Evolutionary conservation across 1,139 yeast species (phyloP), one percentile per base, ranked within the genome.

Genomic region (Taphrina betulina): DNA sequence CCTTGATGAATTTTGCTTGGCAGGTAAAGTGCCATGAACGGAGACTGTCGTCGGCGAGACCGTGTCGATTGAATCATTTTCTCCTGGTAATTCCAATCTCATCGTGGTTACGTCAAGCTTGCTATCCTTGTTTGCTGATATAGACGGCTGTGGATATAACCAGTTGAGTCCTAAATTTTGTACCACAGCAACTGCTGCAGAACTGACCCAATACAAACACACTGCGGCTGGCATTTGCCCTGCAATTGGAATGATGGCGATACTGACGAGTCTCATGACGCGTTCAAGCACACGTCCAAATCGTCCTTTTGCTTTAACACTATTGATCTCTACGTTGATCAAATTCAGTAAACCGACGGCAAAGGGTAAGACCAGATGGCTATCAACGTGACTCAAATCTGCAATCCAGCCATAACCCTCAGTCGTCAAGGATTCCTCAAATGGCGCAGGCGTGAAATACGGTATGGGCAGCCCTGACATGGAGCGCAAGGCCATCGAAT

Each of bases 161-260:
- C 34, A 20, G 19, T 50, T 38, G 20, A 50, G 28, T 22, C 36
- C 16, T 3, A 50, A 17, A 24, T 50, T 50, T 31, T 40, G 46
- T 12, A 28, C 20, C 8, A 50, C 29, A 10, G 54, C 40, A 19
- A 41, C 20, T 14, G 14, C 16, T 14, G 54, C 40, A 33, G 46
- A 40, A 16, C 46, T 50, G 31, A 26, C 20, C 54, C 54, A 50
- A 35, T 50, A 50, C 5, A 50, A 46, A 40, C 54, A 50, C 14
- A 50, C 14, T n/a, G 54, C 54, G 8, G 54, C 54, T 3, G 54
- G 54, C 54, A 50, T 50, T 23, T 50, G 54, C 4, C 46, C 54
- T 3, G 54, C 54, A 7, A 50, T 40, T 2, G 45, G 46, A 3
- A 50, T 50, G 29, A 50, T 26, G 12, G 19, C 33, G 22, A 50